Percentiles rank a stretch among this genome's conserved stretches.
Evolutionary conservation across 129 eudicot species (phyloP).

Genomic region (Lactuca sativa): DNA sequence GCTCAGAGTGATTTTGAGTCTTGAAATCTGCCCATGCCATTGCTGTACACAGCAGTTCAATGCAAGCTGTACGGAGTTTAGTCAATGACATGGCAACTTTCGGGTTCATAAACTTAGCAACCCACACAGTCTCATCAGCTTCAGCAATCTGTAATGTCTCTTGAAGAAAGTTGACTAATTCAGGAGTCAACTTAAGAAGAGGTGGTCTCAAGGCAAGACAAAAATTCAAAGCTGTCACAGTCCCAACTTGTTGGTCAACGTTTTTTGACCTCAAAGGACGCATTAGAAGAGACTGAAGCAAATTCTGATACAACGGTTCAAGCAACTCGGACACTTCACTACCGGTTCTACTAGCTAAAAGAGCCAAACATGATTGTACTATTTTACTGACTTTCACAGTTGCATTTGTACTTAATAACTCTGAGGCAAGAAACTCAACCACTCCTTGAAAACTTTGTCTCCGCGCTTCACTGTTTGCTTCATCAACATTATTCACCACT

Average conservation of each 20-base stretch:
- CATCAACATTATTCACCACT: constrained; percentile 96
- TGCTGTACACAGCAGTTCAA: constrained; percentile 93
- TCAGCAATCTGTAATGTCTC: constrained; percentile 98
- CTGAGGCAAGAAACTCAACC: constrained; percentile 87
- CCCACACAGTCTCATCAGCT: constrained; percentile 96
- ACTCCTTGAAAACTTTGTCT: constrained; percentile 92
- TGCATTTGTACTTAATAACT: constrained; percentile 76
- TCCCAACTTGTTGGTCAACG: constrained; percentile 99
- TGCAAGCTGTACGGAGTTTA: constrained; percentile 94
- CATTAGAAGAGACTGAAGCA: constrained; percentile 85
- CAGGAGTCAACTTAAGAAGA: constrained; percentile 88
- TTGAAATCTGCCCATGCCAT: constrained; percentile 99
- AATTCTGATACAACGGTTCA: constrained; percentile 86
- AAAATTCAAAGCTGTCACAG: constrained; percentile 94
- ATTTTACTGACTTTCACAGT: constrained; percentile 80
- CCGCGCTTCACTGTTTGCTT: constrained; percentile 94
- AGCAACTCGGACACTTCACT: constrained; percentile 98
- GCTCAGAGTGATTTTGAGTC: constrained; percentile 84
- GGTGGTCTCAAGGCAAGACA: constrained; percentile 99
- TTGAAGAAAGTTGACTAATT: constrained; percentile 82
- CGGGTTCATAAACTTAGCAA: constrained; percentile 88
- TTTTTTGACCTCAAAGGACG: constrained; percentile 89
- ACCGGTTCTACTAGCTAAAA: constrained; percentile 97
- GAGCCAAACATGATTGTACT: constrained; percentile 97
- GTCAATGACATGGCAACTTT: constrained; percentile 81